Conservation (phyloP, 2,329 filamentous ascomycete species). For the Albifimbria verrucaria region DNA sequence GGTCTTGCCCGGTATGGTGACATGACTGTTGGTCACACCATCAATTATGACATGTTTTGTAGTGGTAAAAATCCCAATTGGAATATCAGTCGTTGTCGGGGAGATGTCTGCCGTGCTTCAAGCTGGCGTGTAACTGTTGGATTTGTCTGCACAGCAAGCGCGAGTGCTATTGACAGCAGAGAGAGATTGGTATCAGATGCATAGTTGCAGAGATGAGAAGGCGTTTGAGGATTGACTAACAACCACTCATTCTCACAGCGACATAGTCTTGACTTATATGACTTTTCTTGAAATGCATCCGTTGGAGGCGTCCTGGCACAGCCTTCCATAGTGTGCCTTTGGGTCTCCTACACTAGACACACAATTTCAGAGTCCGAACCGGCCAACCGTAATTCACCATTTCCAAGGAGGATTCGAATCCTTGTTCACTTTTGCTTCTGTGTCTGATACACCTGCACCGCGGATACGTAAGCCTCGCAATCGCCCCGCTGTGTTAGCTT, state of each 20-base stretch:
- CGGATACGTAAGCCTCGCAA: too few relatives aligned
- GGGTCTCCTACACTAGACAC: not conserved
- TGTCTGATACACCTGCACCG: too few relatives aligned
- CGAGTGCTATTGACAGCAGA: too few relatives aligned
- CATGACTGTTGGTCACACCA: slow-evolving; percentile 13
- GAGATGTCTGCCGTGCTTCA: slow-evolving; percentile 2
- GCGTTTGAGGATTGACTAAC: too few relatives aligned
- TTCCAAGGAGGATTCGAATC: not conserved
- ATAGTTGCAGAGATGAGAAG: too few relatives aligned
- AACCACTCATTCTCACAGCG: too few relatives aligned
- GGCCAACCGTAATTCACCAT: slow-evolving; percentile 5
- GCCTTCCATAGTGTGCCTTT: not conserved
- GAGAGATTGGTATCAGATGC: too few relatives aligned
- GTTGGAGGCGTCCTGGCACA: not conserved
- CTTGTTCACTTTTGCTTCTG: not conserved
- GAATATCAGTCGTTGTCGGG: slow-evolving; percentile 6
- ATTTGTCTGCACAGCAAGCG: slow-evolving; percentile 6
- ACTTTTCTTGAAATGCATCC: not conserved
- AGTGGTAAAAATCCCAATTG: slow-evolving; percentile 19
- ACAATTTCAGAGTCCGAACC: slow-evolving; percentile 7
- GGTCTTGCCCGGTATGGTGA: slow-evolving; percentile 25
- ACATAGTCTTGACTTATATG: too few relatives aligned
- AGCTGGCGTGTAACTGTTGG: not conserved
- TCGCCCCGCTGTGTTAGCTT: too few relatives aligned
- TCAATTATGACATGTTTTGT: slow-evolving; percentile 21